Percentiles rank a stretch among this genome's conserved stretches.
Evolutionary conservation across 345 rosid species (phyloP).

Genomic region (Eucalyptus virginea): DNA sequence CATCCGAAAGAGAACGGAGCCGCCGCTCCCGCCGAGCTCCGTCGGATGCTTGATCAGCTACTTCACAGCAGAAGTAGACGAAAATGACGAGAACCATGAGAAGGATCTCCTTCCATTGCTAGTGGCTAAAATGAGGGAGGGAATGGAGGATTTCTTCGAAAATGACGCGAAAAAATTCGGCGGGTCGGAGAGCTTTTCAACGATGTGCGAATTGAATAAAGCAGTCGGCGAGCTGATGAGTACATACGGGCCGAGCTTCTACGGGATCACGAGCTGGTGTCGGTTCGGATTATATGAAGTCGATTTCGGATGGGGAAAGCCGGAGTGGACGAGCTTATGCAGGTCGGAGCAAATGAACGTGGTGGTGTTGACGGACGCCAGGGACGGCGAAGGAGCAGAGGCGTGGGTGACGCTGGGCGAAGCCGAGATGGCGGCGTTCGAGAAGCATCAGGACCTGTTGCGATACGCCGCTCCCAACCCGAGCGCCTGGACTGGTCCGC

Average conservation of each 20-base stretch:
- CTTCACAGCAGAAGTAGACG: neutral
- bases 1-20: neutral
- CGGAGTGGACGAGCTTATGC: neutral
- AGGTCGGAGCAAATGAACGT: neutral
- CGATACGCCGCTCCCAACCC: neutral
- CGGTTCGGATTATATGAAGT: neutral
- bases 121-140: neutral
- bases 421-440: neutral
- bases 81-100: neutral
- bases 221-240: neutral
- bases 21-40: neutral
- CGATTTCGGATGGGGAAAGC: conserved; percentile 18
- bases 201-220: neutral
- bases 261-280: neutral
- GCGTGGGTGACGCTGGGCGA: conserved; percentile 2
- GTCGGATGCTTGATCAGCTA: neutral
- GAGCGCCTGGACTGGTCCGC: neutral
- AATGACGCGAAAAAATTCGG: neutral
- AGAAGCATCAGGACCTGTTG: neutral
- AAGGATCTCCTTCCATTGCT: neutral
- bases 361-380: neutral
- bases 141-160: neutral
- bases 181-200: neutral
- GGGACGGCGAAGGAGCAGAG: neutral
- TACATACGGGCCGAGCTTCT: neutral